A percentile compares a stretch with the other conserved stretches of the same genome.
These are phyloP conservation scores for Aristolochia californica DNA, from an alignment of 164 flowering plant species.

Conservation along the genomic window DNA sequence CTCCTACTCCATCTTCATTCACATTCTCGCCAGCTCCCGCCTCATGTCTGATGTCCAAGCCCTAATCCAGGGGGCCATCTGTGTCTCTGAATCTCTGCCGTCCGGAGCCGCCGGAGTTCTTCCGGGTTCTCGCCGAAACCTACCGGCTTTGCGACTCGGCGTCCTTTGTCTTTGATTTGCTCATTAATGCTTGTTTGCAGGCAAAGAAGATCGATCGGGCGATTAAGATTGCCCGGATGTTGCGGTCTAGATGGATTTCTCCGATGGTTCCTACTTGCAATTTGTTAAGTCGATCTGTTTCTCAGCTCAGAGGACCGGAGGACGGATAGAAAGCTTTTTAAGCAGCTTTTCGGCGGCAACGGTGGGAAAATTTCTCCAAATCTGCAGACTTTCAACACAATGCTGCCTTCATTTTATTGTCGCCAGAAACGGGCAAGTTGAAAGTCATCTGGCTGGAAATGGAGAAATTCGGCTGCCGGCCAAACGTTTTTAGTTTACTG, in stretches of 20 bases:
- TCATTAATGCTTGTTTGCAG: slow-evolving; percentile 42
- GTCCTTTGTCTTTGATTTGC: slow-evolving; percentile 82
- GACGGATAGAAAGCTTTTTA: slow-evolving; percentile 36
- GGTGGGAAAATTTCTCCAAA: slow-evolving; percentile 28
- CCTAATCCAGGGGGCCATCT: slow-evolving; percentile 38
- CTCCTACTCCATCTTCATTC: slow-evolving; percentile 63
- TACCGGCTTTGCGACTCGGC: slow-evolving; percentile 67
- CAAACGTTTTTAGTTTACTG: slow-evolving; percentile 54
- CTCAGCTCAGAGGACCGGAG: slow-evolving; percentile 28
- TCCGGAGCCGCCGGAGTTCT: slow-evolving; percentile 22
- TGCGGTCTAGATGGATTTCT: slow-evolving; percentile 38
- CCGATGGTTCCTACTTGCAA: slow-evolving; percentile 39
- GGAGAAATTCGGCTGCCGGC: slow-evolving; percentile 23
- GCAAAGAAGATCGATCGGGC: slow-evolving; percentile 39
- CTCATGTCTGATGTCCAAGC: slow-evolving; percentile 29
- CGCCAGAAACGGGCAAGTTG: slow-evolving; percentile 37
- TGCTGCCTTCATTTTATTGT: slow-evolving; percentile 48
- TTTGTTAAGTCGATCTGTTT: slow-evolving; percentile 35
- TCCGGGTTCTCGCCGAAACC: slow-evolving; percentile 43
- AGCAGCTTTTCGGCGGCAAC: slow-evolving; percentile 32
- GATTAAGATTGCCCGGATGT: slow-evolving; percentile 34
- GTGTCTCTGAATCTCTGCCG: slow-evolving; percentile 9
- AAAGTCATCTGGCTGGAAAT: slow-evolving; percentile 52
- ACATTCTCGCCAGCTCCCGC: slow-evolving; percentile 60
- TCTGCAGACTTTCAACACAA: slow-evolving; percentile 48